Base-by-base conservation (phyloP, 306 rosid genomes). In the Malus sieversii region DNA sequence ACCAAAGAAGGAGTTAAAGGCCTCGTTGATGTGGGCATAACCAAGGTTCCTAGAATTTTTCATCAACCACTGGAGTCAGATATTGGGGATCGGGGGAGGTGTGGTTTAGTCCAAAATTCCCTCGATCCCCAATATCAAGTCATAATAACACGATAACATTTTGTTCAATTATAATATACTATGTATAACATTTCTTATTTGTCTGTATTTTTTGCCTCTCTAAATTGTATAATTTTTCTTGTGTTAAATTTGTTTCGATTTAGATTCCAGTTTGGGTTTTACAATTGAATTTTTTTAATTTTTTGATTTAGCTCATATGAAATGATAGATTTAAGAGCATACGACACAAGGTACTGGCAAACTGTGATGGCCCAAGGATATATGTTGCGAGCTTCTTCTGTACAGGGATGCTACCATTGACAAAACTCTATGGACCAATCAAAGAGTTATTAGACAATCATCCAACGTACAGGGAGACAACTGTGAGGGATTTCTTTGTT, bases 1-100 rank as follows among this genome's bases (percentile, higher is more conserved):
- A 75, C 93, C 18, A 86, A 90, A 68, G 74, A 30, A 30, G 32
- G 91, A 65, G 97, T 90, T 5, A 88, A 89, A 77, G 93, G 93
- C 12, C 87, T 92, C 15, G 86, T 88, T 53, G 97, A 92, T 81
- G 83, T 86, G 22, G 93, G 92, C 0, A 32, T 88, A 14, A 67
- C 84, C 0, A 77, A 81, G 68, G 68, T 92, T 45, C 92, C 97
- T 14, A 80, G 44, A 15, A 60, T 87, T 5, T 92, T 90, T 75
- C 5, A 76, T 78, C 33, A 27, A 8, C 77, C 77, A 22, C 55
- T 27, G 7, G 51, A 12, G 51, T 45, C 9, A 2, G 51, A 12
- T 45, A 45, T 32, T 32, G 33, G 5, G 33, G 5, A 32, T 32
- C 33, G 33, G 6, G 5, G 4, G 33, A 32, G 33, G 5, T 32